A percentile compares a stretch with the other conserved stretches of the same genome.
These are phyloP conservation scores for Skeletonema costatum DNA, from an alignment of 108 stramenopile species.

Conservation along the genomic window DNA sequence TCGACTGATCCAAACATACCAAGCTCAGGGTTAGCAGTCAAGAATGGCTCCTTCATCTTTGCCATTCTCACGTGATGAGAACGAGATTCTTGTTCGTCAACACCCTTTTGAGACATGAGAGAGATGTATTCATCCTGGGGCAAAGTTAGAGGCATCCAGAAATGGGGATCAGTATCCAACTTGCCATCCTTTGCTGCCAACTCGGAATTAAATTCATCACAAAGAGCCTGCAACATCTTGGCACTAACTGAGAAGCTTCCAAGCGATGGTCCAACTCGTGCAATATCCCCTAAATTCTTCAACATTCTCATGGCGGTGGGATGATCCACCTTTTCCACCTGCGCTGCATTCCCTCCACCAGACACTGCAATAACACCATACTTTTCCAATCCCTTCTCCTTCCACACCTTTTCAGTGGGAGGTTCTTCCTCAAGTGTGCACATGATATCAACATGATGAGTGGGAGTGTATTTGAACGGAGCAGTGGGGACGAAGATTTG, in stretches of 20 bases:
- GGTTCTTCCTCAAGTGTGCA: constrained; percentile 91
- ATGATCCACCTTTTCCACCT: constrained; percentile 98
- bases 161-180: constrained; percentile 92
- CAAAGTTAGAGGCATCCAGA: constrained; percentile 98
- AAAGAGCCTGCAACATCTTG: constrained; percentile 81
- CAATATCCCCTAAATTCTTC: constrained; percentile 84
- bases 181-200: constrained; percentile 86
- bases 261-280: constrained; percentile 91
- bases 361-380: constrained; percentile 97
- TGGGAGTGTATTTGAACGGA: constrained; percentile 77
- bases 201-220: constrained; percentile 85
- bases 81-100: constrained; percentile 63
- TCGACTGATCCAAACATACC: constrained; percentile 97
- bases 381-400: constrained; percentile 93
- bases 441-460: constrained; percentile 96
- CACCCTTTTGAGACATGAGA: constrained; percentile 91
- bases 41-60: constrained; percentile 74
- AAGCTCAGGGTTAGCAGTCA: constrained; percentile 47
- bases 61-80: constrained; percentile 88
- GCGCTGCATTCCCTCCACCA: constrained; percentile 88
- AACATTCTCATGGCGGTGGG: constrained; percentile 94
- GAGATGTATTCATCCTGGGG: constrained; percentile 80
- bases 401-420: constrained; percentile 91
- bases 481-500: constrained; percentile 95
- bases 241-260: constrained; percentile 94